phyloP scores from a whole-genome alignment of 1,284 basidiomycete genomes.

The Porogramme epimiltina region DNA sequence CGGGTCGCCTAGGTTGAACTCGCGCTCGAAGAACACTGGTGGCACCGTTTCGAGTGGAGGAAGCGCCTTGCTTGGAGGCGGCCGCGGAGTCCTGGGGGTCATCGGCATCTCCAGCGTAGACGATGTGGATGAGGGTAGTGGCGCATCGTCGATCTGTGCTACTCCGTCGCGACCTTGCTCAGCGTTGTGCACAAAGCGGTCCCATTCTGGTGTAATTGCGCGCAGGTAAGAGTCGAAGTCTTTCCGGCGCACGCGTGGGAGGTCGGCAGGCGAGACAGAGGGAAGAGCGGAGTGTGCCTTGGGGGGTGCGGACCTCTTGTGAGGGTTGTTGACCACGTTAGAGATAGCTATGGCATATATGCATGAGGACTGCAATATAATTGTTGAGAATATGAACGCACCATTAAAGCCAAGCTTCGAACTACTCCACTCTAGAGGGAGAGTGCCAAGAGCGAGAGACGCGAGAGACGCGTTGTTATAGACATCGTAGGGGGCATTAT shows the following conservation, averaged over 20 bases:
- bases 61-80: conserved; percentile 41
- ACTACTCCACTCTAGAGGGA: conserved; percentile 75
- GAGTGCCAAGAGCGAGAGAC: conserved; percentile 32
- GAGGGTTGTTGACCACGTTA: conserved; percentile 83
- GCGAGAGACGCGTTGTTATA: conserved; percentile 23
- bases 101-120: conserved; percentile 20
- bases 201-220: conserved; percentile 78
- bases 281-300: conserved; percentile 83
- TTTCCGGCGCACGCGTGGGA: conserved; percentile 79
- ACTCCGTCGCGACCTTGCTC: conserved; percentile 49
- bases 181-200: conserved; percentile 59
- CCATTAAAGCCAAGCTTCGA: conserved; percentile 80
- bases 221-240: conserved; percentile 86
- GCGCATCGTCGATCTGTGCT: conserved; percentile 40
- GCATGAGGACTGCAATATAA: not conserved
- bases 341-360: conserved; percentile 55
- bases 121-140: conserved; percentile 31
- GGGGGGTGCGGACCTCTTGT: conserved; percentile 81
- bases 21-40: conserved; percentile 73
- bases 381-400: conserved; percentile 32
- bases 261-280: conserved; percentile 65
- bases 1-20: conserved; percentile 89
- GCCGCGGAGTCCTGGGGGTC: conserved; percentile 31
- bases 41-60: conserved; percentile 83
- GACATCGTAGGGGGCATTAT: conserved; percentile 27